These are phyloP conservation scores for Isatis tinctoria DNA, from an alignment of 345 rosid genomes.

Conservation along the genomic window DNA sequence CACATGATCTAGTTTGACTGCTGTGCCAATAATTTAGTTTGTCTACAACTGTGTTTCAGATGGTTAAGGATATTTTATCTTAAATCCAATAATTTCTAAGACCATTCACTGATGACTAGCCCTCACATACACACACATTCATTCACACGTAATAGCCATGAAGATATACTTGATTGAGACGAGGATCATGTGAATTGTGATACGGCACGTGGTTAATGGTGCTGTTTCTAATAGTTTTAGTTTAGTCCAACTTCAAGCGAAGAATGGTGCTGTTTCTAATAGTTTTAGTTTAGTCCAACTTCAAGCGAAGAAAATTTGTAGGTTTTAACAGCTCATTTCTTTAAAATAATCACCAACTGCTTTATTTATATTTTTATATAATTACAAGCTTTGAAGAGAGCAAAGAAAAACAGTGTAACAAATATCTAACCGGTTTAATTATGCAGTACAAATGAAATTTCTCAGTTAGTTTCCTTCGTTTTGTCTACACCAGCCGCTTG, in stretches of 20 bases:
- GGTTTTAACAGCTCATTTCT: conserved; percentile 16
- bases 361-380: not conserved
- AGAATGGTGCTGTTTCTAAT: conserved; percentile 14
- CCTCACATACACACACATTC: not conserved
- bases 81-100: conserved; percentile 9
- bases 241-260: conserved; percentile 19
- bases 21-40: conserved; percentile 15
- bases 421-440: no score
- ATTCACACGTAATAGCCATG: conserved; percentile 9
- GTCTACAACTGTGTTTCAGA: conserved; percentile 11
- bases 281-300: conserved; percentile 10
- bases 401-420: not conserved
- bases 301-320: conserved; percentile 13
- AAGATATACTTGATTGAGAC: not conserved
- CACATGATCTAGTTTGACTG: conserved; percentile 36
- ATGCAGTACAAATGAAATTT: no score
- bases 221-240: conserved; percentile 2
- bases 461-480: not conserved
- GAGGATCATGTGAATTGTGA: conserved; percentile 28
- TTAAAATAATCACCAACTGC: not conserved
- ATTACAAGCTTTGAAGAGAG: not conserved
- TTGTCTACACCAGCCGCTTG: not conserved
- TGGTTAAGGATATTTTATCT: not conserved
- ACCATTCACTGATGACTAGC: conserved; percentile 10
- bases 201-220: conserved; percentile 23